A percentile compares a stretch with the other conserved stretches of the same genome.
These are phyloP conservation scores for Aspergillus wentii DNA, from an alignment of 495 filamentous ascomycete species.

Conservation along the genomic window DNA sequence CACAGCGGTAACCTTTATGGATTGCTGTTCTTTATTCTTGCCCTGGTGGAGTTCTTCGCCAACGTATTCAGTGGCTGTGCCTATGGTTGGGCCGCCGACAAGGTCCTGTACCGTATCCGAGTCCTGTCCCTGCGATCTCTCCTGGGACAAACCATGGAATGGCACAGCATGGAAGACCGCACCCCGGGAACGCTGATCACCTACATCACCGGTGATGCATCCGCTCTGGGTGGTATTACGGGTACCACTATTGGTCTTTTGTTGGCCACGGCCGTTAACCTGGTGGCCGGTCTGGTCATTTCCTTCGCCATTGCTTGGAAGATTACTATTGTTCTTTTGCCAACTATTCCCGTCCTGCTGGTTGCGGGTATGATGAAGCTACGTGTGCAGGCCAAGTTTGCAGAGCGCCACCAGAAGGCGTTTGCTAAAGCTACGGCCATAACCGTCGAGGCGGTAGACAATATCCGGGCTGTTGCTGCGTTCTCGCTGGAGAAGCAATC, in stretches of 20 bases:
- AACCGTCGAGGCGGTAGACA: conserved; percentile 45
- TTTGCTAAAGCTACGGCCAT: conserved; percentile 45
- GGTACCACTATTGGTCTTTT: conserved; percentile 39
- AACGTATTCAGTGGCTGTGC: conserved; percentile 41
- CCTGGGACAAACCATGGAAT: conserved; percentile 44
- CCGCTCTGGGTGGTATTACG: conserved; percentile 42
- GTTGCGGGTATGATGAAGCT: conserved; percentile 48
- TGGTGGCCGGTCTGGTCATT: conserved; percentile 32
- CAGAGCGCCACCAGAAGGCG: conserved; percentile 52
- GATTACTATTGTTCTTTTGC: conserved; percentile 33
- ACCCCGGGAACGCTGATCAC: conserved; percentile 40
- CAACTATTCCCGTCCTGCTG: conserved; percentile 37
- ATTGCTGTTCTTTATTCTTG: conserved; percentile 52
- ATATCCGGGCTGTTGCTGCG: conserved; percentile 48
- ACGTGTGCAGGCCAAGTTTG: conserved; percentile 45
- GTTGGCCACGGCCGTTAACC: conserved; percentile 36
- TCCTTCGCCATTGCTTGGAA: conserved; percentile 38
- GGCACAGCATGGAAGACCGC: conserved; percentile 43
- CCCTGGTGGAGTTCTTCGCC: conserved; percentile 45
- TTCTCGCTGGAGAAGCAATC: conserved; percentile 41
- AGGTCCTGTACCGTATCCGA: conserved; percentile 43
- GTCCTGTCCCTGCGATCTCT: conserved; percentile 46
- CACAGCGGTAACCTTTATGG: conserved; percentile 42
- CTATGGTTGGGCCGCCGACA: conserved; percentile 48
- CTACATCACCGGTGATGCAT: conserved; percentile 45